Percentiles rank a stretch among this genome's conserved stretches.
Conservation (phyloP, 345 rosid genomes). For the Salix dunnii region DNA sequence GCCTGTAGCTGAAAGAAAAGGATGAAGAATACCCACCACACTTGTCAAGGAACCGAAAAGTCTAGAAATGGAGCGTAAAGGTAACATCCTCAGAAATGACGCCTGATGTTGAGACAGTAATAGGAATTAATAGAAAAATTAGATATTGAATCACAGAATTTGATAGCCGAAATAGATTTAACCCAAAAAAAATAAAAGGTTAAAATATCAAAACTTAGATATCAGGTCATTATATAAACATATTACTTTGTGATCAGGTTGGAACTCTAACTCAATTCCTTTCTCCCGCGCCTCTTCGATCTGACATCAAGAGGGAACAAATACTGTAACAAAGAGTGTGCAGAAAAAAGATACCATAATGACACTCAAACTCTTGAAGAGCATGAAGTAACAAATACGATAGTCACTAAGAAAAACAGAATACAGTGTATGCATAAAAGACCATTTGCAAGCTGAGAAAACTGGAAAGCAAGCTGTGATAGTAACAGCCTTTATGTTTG, state of each 20-base stretch:
- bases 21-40: conserved; percentile 45
- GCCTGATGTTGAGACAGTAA: conserved; percentile 49
- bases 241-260: conserved; percentile 65
- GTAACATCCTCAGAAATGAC: conserved; percentile 66
- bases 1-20: not conserved
- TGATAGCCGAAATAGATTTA: not conserved
- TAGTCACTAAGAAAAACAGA: not conserved
- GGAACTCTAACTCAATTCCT: conserved; percentile 79
- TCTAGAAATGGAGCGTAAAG: conserved; percentile 85
- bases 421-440: not conserved
- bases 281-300: conserved; percentile 73
- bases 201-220: not conserved
- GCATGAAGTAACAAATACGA: not conserved
- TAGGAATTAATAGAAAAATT: not conserved
- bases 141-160: not conserved
- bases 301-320: conserved; percentile 31
- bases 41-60: conserved; percentile 71
- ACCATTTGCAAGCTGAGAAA: not conserved
- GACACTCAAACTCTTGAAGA: no score
- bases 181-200: conserved; percentile 2
- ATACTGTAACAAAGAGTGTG: no score
- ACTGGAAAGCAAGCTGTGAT: not conserved
- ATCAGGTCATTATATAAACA: not conserved
- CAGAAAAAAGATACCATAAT: no score
- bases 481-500: not conserved